These are phyloP conservation scores for Suhomyces bolitotheri DNA, from an alignment of 1,139 yeast genomes.

Conservation along the genomic window DNA sequence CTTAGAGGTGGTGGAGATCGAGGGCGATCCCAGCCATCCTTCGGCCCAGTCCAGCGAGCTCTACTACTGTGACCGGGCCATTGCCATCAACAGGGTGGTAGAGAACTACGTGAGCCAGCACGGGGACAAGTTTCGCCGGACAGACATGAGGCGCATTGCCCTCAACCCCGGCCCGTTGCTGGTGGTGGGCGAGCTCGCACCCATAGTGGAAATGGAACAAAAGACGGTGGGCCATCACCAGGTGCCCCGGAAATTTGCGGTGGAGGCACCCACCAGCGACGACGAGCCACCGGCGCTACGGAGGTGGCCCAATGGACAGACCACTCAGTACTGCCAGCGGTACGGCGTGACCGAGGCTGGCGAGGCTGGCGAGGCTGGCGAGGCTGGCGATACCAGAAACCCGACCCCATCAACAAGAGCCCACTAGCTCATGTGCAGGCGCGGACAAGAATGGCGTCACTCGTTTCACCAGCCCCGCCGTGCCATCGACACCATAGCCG, in stretches of 20 bases:
- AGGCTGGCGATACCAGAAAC: too few species aligned
- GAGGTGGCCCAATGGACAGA: constrained; percentile 43
- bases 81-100: constrained; percentile 50
- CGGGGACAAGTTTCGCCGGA: constrained; percentile 11
- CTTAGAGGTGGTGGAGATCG: constrained; percentile 45
- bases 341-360: constrained; percentile 21
- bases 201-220: constrained; percentile 20
- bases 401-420: too few species aligned
- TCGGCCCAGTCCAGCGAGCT: constrained; percentile 24
- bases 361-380: too few species aligned
- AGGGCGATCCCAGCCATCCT: constrained; percentile 27
- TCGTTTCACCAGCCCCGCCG: too few species aligned
- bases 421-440: too few species aligned
- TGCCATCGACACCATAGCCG: too few species aligned
- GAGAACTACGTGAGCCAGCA: constrained; percentile 26
- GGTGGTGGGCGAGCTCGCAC: constrained; percentile 23
- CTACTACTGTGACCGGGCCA: constrained; percentile 46
- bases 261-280: constrained; percentile 32
- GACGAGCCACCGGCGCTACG: constrained; percentile 20
- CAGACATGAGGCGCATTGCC: constrained; percentile 10
- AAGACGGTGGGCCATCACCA: constrained; percentile 19
- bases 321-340: constrained; percentile 29
- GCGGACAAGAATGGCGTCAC: too few species aligned
- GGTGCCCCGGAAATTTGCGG: constrained; percentile 28
- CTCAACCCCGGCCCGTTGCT: constrained; percentile 8